Percentiles rank a stretch among this genome's conserved stretches.
Evolutionary conservation across 2,329 filamentous ascomycete species (phyloP).

Genomic region (Monosporascus sp.): DNA sequence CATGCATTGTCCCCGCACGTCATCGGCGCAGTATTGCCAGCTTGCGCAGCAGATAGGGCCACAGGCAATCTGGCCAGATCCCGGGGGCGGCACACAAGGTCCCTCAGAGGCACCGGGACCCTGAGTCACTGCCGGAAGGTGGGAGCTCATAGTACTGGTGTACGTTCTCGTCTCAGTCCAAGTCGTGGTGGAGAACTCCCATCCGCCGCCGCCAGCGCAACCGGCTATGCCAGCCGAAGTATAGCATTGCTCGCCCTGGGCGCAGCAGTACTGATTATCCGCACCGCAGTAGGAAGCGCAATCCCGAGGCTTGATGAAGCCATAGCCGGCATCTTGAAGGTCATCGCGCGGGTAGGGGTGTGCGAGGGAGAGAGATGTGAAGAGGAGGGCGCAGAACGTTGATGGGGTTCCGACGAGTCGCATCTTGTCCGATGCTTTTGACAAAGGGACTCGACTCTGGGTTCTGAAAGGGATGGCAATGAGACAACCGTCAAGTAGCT

Average conservation of each 20-base stretch:
- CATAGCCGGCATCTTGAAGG: constrained; percentile 42
- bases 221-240: constrained; percentile 46
- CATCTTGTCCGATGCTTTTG: constrained; percentile 25
- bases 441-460: not conserved
- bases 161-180: constrained; percentile 57
- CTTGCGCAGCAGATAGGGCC: constrained; percentile 65
- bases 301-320: constrained; percentile 43
- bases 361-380: constrained; percentile 35
- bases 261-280: constrained; percentile 52
- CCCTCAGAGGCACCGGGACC: constrained; percentile 30
- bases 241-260: constrained; percentile 42
- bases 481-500: not conserved
- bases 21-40: constrained; percentile 60
- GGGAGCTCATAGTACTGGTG: constrained; percentile 54
- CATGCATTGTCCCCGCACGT: constrained; percentile 48
- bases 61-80: constrained; percentile 56
- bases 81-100: constrained; percentile 43
- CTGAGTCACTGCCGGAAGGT: constrained; percentile 39
- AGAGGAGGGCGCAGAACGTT: constrained; percentile 32
- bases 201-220: constrained; percentile 33
- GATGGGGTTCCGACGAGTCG: constrained; percentile 23
- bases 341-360: constrained; percentile 46
- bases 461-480: not conserved
- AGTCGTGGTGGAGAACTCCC: constrained; percentile 46
- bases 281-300: constrained; percentile 51